phyloP scores from a whole-genome alignment of 768 basidiomycete genomes.

The Mycena venus region DNA sequence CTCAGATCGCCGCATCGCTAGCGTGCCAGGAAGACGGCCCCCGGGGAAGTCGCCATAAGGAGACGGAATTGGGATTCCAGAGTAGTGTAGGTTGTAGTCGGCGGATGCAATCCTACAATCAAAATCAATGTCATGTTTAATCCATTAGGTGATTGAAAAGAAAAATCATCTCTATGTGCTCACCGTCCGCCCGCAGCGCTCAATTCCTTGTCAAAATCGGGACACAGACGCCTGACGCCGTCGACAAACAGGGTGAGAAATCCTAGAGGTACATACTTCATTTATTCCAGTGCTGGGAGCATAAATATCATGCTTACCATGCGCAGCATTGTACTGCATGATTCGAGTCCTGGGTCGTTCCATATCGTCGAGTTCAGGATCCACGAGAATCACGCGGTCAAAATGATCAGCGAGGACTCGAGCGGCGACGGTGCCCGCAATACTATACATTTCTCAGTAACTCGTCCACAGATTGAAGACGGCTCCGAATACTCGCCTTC shows the following conservation, averaged over 20 bases:
- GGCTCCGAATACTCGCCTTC: too few species aligned
- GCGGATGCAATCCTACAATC: conserved; percentile 19
- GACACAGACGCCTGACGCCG: conserved; percentile 37
- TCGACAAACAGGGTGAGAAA: conserved; percentile 28
- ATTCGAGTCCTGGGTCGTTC: conserved; percentile 29
- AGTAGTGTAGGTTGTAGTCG: conserved; percentile 30
- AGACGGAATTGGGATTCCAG: conserved; percentile 22
- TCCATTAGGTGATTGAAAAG: background rate
- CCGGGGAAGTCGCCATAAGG: conserved; percentile 21
- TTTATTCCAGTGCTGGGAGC: too few species aligned
- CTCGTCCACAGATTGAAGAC: background rate
- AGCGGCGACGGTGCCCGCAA: conserved; percentile 41
- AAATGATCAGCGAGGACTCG: conserved; percentile 39
- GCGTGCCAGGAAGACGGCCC: conserved; percentile 24
- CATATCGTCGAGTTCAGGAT: conserved; percentile 37
- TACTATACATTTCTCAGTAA: conserved; percentile 31
- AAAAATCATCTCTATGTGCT: background rate
- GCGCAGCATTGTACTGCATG: conserved; percentile 33
- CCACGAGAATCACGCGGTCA: conserved; percentile 44
- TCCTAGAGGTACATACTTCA: background rate
- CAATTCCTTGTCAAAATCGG: conserved; percentile 33
- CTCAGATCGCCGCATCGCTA: conserved; percentile 30
- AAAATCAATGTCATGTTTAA: too few species aligned
- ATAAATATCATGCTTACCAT: conserved; percentile 15
- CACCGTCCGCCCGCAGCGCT: conserved; percentile 32